Evolutionary conservation across 345 rosid species (phyloP).

Genomic region (Heritiera fomes): DNA sequence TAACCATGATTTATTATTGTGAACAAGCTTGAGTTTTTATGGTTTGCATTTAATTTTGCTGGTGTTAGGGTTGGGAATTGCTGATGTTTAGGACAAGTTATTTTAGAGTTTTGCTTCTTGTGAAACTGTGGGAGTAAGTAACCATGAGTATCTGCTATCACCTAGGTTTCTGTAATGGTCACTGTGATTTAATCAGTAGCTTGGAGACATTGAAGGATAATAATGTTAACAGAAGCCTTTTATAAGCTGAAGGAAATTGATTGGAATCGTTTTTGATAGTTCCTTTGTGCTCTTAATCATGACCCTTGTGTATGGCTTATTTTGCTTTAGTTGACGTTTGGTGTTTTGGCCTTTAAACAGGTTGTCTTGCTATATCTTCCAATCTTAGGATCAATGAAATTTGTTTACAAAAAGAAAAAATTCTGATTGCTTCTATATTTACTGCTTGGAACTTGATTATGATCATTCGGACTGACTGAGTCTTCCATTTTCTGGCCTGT

Average conservation of each 20-base stretch:
- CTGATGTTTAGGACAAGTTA: not conserved
- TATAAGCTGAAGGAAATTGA: not conserved
- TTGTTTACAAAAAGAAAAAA: not conserved
- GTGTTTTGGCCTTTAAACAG: not conserved
- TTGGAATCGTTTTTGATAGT: not conserved
- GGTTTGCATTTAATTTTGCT: not conserved
- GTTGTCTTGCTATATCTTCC: not conserved
- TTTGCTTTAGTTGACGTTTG: not conserved
- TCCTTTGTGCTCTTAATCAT: not conserved
- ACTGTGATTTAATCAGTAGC: conserved; percentile 3
- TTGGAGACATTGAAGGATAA: conserved; percentile 10
- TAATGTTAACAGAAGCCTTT: not conserved
- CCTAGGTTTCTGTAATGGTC: not conserved
- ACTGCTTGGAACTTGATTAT: not conserved
- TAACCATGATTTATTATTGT: conserved; percentile 9
- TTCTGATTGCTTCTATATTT: not conserved
- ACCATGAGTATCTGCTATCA: not conserved
- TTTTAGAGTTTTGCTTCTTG: conserved; percentile 11
- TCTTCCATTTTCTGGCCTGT: not conserved
- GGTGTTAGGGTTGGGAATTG: not conserved
- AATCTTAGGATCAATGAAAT: not conserved
- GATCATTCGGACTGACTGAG: not conserved
- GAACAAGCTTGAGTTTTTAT: conserved; percentile 6
- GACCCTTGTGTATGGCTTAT: not conserved
- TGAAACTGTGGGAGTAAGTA: not conserved